phyloP scores from a whole-genome alignment of 2,329 filamentous ascomycete species.

The Cercospora sesami region DNA sequence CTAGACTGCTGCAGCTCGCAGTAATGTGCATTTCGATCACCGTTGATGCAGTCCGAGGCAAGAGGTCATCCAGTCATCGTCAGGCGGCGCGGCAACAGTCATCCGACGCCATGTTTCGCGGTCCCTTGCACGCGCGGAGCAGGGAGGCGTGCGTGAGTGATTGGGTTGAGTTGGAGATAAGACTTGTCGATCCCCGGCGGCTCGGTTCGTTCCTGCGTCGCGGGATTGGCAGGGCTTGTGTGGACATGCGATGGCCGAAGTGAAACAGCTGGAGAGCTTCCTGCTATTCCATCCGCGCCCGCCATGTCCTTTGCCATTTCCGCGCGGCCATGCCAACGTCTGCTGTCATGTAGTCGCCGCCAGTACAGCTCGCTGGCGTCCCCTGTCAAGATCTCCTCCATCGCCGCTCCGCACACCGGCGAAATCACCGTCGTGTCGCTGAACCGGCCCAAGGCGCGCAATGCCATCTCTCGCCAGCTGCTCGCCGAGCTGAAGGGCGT shows the following conservation, averaged over 20 bases:
- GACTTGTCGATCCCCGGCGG: conserved; percentile 5
- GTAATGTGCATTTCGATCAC: conserved; percentile 10
- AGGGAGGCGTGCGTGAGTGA: not conserved
- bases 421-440: conserved; percentile 86
- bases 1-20: not conserved
- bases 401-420: conserved; percentile 76
- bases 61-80: conserved; percentile 10
- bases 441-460: conserved; percentile 80
- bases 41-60: conserved; percentile 8
- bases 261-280: not conserved
- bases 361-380: conserved; percentile 29
- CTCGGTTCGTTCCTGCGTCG: conserved; percentile 3
- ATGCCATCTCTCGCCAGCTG: conserved; percentile 82
- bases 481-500: conserved; percentile 70
- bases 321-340: not conserved
- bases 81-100: conserved; percentile 4
- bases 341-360: not conserved
- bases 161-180: conserved; percentile 14
- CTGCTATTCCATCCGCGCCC: not conserved
- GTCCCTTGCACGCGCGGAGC: conserved; percentile 10
- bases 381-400: conserved; percentile 66
- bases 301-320: not conserved
- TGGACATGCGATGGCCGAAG: not conserved
- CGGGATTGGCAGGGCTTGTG: not conserved
- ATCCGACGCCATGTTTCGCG: conserved; percentile 13